Base-by-base conservation (phyloP, 1,284 basidiomycete genomes). In the Phylloporus sp. region DNA sequence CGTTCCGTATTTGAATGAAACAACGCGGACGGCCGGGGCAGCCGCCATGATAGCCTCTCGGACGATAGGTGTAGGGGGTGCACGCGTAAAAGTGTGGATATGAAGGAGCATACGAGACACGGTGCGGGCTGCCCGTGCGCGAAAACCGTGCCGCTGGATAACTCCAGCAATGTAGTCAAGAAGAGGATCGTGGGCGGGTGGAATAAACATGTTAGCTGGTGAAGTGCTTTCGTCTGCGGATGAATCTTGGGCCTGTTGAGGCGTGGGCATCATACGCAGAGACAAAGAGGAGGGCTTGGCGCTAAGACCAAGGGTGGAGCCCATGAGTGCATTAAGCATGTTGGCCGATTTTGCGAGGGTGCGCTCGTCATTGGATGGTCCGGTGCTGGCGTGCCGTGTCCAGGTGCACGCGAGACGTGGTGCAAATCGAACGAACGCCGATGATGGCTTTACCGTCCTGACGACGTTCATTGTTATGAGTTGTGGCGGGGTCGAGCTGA, bases 101-200 rank as follows among this genome's bases (percentile, higher is more conserved):
- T 88, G 82, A 22, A 90, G 78, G 29, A 96, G 84, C 64, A 87
- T 89, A 37, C 83, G 79, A 2, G 88, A 81, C 17, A 89, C 83
- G 51, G 80, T 80, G 49, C 82, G 84, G 4, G 85, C 78, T 0
- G 93, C 93, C 50, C 82, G 81, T 24, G 89, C 84, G 64, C 91
- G 88, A 66, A 88, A 82, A 28, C 94, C 94, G 73, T 91, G 77
- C 52, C 77, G 77, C 81, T 90, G 90, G 63, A 95, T 77, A 60
- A 81, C 77, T 26, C 88, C 89, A 2, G 92, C 84, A 61, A 95
- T 79, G 70, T 92, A 87, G 63, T 86, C 83, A 11, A 96, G 82
- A 6, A 94, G 81, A 0, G 94, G 94, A 75, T 95, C 93, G 58
- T 86, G 82, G 17, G 83, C 82, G 12, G 92, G 90, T 4, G 94